phyloP scores from a whole-genome alignment of 2,329 filamentous ascomycete genomes.

The Verticillium klebahnii region DNA sequence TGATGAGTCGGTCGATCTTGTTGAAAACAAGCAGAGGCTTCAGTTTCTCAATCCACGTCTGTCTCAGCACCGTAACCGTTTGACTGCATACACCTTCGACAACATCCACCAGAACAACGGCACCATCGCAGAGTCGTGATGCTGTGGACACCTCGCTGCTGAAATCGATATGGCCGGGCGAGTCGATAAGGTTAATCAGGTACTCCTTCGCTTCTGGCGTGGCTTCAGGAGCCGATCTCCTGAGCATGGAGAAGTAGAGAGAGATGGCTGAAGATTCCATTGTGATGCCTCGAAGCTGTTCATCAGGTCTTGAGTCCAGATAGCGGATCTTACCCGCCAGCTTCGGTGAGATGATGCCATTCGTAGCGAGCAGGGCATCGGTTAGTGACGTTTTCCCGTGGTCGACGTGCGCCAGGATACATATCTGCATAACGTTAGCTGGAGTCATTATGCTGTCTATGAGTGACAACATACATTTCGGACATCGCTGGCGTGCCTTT shows the following conservation, averaged over 20 bases:
- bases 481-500: constrained; percentile 82
- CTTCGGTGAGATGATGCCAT: constrained; percentile 98
- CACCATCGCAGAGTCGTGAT: constrained; percentile 89
- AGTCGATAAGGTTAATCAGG: constrained; percentile 95
- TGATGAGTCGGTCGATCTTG: constrained; percentile 94
- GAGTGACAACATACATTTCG: constrained; percentile 66
- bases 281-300: constrained; percentile 95
- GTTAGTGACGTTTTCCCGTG: constrained; percentile 98
- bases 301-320: constrained; percentile 91
- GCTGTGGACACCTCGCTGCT: constrained; percentile 97
- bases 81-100: constrained; percentile 98
- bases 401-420: constrained; percentile 93
- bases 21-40: constrained; percentile 95
- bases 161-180: constrained; percentile 96
- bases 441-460: not conserved
- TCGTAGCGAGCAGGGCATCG: constrained; percentile 93
- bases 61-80: constrained; percentile 91
- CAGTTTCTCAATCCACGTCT: constrained; percentile 93
- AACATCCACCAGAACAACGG: constrained; percentile 89
- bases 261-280: constrained; percentile 99
- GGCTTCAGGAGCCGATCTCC: constrained; percentile 64
- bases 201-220: constrained; percentile 77
- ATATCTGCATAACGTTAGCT: constrained; percentile 58
- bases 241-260: constrained; percentile 87
- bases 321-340: constrained; percentile 97